Base-by-base conservation (phyloP, 164 flowering plant species). In the Vitis amurensis region DNA sequence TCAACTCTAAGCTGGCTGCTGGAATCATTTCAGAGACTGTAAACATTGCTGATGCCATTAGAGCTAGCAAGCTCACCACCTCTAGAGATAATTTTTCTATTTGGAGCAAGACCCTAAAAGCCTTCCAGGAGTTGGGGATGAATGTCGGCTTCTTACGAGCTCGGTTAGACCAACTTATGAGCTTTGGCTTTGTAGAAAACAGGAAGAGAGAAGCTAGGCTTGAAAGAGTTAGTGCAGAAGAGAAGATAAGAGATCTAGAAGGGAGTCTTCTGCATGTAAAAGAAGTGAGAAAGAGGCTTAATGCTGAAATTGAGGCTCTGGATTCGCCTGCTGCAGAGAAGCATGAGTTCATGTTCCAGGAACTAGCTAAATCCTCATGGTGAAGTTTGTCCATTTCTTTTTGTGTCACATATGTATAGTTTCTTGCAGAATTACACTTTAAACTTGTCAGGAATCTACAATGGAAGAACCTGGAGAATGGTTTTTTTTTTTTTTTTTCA, bases 51-150 rank as follows among this genome's bases (percentile, higher is more conserved):
- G 88, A 82, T 64, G 84, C 84, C 30, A 77, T 85, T 19, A 75
- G 74, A 68, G 73, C 77, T 13, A 50, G 66, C 59, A 77, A 76
- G 50, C 62, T 71, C 19, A 59, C 67, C 10, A 76, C 80, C 13
- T 63, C 81, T 2, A 16, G 49, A 10, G 77, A 67, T 2, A 10
- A 71, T 27, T 66, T 78, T 17, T 7, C n/a, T 2, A 55, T 19
- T 5, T 85, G 88, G 86, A 69, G 76, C 23, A 75, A 59, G 48
- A 85, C 86, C 23, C 55, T 85, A 48, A 72, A 80, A 69, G 78
- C 80, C 19, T 82, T 85, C 58, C 74, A 77, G 66, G 67, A 31
- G 2, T 53, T 82, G 30, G 86, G 88, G 16, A 82, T 85, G 88
- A 68, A 55, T 49, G 81, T 82, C 29, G 72, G 80, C 12, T 82